These are phyloP conservation scores for Paraphoma chrysanthemicola DNA, from an alignment of 2,329 filamentous ascomycete species.

Conservation along the genomic window DNA sequence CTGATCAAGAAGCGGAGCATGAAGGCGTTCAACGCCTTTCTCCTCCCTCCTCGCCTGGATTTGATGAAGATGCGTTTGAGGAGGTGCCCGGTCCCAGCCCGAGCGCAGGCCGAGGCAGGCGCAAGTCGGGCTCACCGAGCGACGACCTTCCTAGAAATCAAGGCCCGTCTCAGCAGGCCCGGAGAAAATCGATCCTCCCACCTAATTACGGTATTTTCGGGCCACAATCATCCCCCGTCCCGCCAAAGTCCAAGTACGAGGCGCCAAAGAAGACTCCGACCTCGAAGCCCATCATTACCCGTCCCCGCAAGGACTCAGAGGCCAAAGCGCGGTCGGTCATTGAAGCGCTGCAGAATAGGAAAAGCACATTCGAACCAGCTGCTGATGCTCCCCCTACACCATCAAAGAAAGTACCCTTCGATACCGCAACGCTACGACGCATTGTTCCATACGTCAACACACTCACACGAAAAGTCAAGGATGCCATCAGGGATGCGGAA, in stretches of 20 bases:
- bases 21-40: slow-evolving; percentile 61
- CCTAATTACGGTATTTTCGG: slow-evolving; percentile 46
- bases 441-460: slow-evolving; percentile 63
- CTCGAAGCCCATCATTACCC: slow-evolving; percentile 40
- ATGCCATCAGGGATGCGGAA: slow-evolving; percentile 55
- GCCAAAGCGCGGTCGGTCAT: slow-evolving; percentile 68
- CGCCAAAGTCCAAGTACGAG: slow-evolving; percentile 33
- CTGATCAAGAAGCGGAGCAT: slow-evolving; percentile 70
- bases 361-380: slow-evolving; percentile 39
- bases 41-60: slow-evolving; percentile 62
- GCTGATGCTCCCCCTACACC: slow-evolving; percentile 34
- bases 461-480: slow-evolving; percentile 57
- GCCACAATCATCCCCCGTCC: slow-evolving; percentile 40
- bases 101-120: slow-evolving; percentile 35
- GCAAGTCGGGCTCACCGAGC: slow-evolving; percentile 39
- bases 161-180: slow-evolving; percentile 27
- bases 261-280: slow-evolving; percentile 36
- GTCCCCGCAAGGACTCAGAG: slow-evolving; percentile 63
- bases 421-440: slow-evolving; percentile 68
- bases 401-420: slow-evolving; percentile 68
- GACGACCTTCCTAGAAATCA: slow-evolving; percentile 32
- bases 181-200: slow-evolving; percentile 46
- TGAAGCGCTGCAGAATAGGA: slow-evolving; percentile 63
- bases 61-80: slow-evolving; percentile 66
- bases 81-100: slow-evolving; percentile 53